Evolutionary conservation across 169 alveolate genomes (phyloP).

Genomic region (Babesia bovis): DNA sequence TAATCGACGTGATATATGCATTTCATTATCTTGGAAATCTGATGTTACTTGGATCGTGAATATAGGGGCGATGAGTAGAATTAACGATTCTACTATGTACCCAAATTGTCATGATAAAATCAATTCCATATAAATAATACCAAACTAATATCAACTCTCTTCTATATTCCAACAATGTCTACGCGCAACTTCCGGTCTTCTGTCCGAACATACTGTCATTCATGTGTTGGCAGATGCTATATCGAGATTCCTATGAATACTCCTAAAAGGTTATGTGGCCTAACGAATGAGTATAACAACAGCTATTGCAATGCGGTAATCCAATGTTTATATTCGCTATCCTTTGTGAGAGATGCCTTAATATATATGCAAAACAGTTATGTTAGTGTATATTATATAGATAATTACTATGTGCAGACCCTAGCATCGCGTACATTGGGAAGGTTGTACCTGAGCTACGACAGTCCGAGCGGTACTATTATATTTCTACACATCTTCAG

Average conservation of each 20-base stretch:
- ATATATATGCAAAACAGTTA: constrained; percentile 12
- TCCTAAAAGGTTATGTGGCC: constrained; percentile 14
- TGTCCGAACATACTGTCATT: background rate
- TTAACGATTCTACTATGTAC: too few relatives aligned
- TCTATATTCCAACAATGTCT: too few relatives aligned
- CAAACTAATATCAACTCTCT: too few relatives aligned
- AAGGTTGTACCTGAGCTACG: constrained; percentile 40
- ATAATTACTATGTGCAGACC: background rate
- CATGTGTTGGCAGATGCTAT: background rate
- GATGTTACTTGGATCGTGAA: too few relatives aligned
- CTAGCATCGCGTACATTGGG: constrained; percentile 48
- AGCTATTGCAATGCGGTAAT: constrained; percentile 65
- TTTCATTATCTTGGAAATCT: too few relatives aligned
- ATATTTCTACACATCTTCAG: background rate
- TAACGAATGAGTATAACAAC: constrained; percentile 52
- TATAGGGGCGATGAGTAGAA: too few relatives aligned
- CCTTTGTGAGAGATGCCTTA: constrained; percentile 31
- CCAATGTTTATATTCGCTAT: constrained; percentile 37
- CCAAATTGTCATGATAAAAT: too few relatives aligned
- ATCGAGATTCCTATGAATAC: background rate
- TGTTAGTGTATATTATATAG: constrained; percentile 7
- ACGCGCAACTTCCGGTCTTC: background rate
- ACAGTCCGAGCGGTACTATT: constrained; percentile 19
- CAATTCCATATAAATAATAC: too few relatives aligned
- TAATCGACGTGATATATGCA: too few relatives aligned